Percentiles rank a stretch among this genome's conserved stretches.
Evolutionary conservation across 2,329 filamentous ascomycete species (phyloP).

Genomic region (Zasmidium angulare): DNA sequence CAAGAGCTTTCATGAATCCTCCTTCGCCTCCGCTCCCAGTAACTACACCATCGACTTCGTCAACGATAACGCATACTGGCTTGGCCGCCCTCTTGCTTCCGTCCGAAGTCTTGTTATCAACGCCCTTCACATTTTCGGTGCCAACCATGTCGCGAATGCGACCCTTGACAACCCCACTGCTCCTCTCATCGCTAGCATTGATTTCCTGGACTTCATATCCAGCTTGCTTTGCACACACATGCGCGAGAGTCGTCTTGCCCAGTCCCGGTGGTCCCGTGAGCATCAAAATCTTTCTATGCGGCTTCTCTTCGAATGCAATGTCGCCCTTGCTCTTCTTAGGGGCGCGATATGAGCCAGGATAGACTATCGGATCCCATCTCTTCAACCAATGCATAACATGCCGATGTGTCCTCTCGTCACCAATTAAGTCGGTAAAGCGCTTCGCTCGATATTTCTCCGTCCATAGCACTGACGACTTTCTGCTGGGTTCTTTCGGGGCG

Average conservation of each 20-base stretch:
- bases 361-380: constrained; percentile 88
- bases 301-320: constrained; percentile 59
- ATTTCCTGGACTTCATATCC: constrained; percentile 97
- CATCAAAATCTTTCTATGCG: constrained; percentile 83
- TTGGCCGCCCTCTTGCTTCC: constrained; percentile 70
- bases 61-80: constrained; percentile 89
- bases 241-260: constrained; percentile 93
- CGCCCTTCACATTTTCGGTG: constrained; percentile 85
- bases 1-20: constrained; percentile 90
- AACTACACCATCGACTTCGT: constrained; percentile 95
- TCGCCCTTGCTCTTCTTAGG: constrained; percentile 46
- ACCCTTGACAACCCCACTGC: constrained; percentile 82
- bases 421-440: constrained; percentile 89
- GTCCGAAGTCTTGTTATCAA: constrained; percentile 53
- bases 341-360: constrained; percentile 69
- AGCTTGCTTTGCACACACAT: constrained; percentile 92
- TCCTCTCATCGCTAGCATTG: constrained; percentile 95
- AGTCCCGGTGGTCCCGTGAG: constrained; percentile 89
- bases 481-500: constrained; percentile 41
- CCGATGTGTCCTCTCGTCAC: constrained; percentile 90
- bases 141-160: constrained; percentile 88
- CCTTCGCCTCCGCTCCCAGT: constrained; percentile 78
- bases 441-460: constrained; percentile 95
- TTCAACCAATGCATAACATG: constrained; percentile 91
- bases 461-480: constrained; percentile 67